Evolutionary conservation across 768 basidiomycete species (phyloP), one percentile per base, ranked within the genome.

Genomic region (Sistotremastrum niveocremeum): DNA sequence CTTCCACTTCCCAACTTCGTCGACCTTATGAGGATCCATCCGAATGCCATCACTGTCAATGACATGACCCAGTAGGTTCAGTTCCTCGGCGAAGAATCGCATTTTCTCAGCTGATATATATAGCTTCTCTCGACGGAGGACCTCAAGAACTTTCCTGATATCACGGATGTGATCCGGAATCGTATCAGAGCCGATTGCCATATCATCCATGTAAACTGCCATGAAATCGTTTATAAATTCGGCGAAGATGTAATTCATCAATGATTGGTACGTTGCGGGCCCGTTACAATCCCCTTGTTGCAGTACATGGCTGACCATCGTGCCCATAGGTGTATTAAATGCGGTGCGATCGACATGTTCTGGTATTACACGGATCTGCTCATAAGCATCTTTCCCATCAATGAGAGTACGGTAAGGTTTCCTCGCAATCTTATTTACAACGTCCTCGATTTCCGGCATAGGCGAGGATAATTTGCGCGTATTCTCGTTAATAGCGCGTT

Each of bases 231-330:
- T 58, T 5, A 66, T 57, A 43, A 53, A 57, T 2, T 51, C 47
- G 1, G 46, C 50, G 39, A 66, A 65, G 2, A 70, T 56, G 42
- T 69, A 56, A 45, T 69, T 69, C 65, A 71, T 71, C 0, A 71
- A 41, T 0, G 65, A 52, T 49, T 71, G 69, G 53, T 65, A 70
- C 0, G 68, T 71, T 0, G 70, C 69, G 0, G 56, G 55, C 0
- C 52, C 59, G 42, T 64, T 64, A 42, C 55, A 54, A 39, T 64
- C 57, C 0, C 61, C 61, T 28, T 56, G 56, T 45, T 67, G 66
- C 46, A 69, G 54, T 0, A 72, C 67, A 0, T 56, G 47, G 36
- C 66, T 68, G 2, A 61, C 62, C 65, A 73, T 71, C 29, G 61
- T 71, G 0, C 71, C 70, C 54, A 67, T 62, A 12, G 64, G 64